Conservation (phyloP, 495 filamentous ascomycete species). For the Aspergillus mulundensis region DNA sequence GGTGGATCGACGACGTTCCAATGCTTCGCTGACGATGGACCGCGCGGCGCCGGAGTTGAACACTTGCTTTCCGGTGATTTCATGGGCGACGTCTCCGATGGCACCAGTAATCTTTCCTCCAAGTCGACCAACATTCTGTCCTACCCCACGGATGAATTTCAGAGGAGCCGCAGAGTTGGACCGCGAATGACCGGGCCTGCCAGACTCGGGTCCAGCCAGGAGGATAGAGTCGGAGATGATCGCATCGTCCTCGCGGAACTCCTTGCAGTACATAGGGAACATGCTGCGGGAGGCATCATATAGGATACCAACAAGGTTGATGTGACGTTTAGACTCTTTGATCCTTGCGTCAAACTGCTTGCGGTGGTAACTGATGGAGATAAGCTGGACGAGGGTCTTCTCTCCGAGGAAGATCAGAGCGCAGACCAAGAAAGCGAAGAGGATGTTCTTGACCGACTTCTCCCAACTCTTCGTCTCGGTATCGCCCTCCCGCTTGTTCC, state of each 20-base stretch:
- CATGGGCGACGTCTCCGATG: constrained; percentile 90
- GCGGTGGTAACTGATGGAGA: constrained; percentile 91
- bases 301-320: constrained; percentile 72
- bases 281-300: constrained; percentile 84
- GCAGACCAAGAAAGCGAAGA: constrained; percentile 73
- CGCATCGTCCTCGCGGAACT: constrained; percentile 88
- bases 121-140: constrained; percentile 67
- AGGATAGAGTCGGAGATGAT: constrained; percentile 77
- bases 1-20: constrained; percentile 75
- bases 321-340: constrained; percentile 79
- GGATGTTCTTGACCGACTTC: constrained; percentile 61
- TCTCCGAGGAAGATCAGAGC: constrained; percentile 74
- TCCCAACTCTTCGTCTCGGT: constrained; percentile 48
- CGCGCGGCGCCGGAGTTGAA: constrained; percentile 88
- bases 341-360: constrained; percentile 87
- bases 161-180: constrained; percentile 68
- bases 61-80: constrained; percentile 90
- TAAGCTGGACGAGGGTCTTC: constrained; percentile 82
- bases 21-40: constrained; percentile 79
- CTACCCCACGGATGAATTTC: constrained; percentile 61
- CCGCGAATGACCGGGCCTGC: constrained; percentile 34
- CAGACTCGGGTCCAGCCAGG: constrained; percentile 28
- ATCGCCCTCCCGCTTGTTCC: constrained; percentile 25
- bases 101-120: constrained; percentile 88
- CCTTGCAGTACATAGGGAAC: constrained; percentile 86